A percentile compares a stretch with the other conserved stretches of the same genome.
Conservation (phyloP, 2,329 filamentous ascomycete genomes). For the Aureobasidium vineae region DNA sequence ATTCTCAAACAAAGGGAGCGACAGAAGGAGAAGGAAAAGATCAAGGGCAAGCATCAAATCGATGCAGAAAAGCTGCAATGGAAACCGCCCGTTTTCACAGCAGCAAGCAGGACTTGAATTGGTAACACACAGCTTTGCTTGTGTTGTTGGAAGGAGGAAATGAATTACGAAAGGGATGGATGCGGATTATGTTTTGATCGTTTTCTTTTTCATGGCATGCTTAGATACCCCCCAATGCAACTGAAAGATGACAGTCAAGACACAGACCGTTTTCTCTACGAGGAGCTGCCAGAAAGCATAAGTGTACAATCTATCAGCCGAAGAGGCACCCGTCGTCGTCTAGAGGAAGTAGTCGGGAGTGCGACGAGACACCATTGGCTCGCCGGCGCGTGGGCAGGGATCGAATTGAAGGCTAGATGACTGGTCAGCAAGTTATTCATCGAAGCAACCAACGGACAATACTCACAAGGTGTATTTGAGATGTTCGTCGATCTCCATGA, state of each 20-base stretch:
- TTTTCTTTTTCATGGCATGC: constrained; percentile 24
- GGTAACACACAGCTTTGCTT: constrained; percentile 53
- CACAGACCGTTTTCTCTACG: constrained; percentile 22
- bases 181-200: constrained; percentile 22
- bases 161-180: constrained; percentile 21
- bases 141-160: neutral
- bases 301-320: constrained; percentile 27
- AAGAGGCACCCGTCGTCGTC: constrained; percentile 28
- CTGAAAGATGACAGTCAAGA: constrained; percentile 12
- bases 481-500: constrained; percentile 86
- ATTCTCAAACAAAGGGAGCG: constrained; percentile 67
- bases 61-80: constrained; percentile 79
- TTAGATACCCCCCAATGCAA: constrained; percentile 26
- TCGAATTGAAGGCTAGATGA: constrained; percentile 91
- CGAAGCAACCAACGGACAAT: neutral
- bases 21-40: constrained; percentile 69
- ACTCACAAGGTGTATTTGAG: constrained; percentile 96
- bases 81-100: constrained; percentile 95
- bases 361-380: constrained; percentile 94
- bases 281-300: constrained; percentile 23
- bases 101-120: constrained; percentile 89
- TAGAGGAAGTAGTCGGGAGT: constrained; percentile 99
- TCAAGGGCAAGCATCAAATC: constrained; percentile 73
- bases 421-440: neutral
- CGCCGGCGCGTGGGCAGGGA: constrained; percentile 92